Evolutionary conservation across 2,329 filamentous ascomycete species (phyloP).

Genomic region (Penicillium sp.): DNA sequence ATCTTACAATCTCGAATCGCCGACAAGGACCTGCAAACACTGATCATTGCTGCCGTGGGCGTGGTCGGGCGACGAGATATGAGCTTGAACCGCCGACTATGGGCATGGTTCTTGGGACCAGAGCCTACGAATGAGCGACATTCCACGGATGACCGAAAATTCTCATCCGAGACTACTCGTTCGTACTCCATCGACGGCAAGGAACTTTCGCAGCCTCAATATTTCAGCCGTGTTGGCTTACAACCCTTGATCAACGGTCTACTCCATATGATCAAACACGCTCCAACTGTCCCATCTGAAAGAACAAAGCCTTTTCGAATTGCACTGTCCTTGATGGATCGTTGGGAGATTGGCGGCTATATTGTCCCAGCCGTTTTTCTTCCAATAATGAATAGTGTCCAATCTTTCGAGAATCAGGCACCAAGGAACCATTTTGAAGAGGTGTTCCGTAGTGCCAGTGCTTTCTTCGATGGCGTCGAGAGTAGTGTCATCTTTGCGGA

Average conservation of each 20-base stretch:
- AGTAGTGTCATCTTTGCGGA: conserved; percentile 91
- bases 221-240: conserved; percentile 82
- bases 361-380: conserved; percentile 89
- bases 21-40: conserved; percentile 75
- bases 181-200: conserved; percentile 43
- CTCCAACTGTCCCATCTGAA: conserved; percentile 64
- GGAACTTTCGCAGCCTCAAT: conserved; percentile 69
- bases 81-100: conserved; percentile 93
- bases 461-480: conserved; percentile 97
- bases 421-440: conserved; percentile 78
- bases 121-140: conserved; percentile 55
- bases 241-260: conserved; percentile 75
- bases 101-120: conserved; percentile 93
- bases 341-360: conserved; percentile 93
- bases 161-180: conserved; percentile 37
- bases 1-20: conserved; percentile 79
- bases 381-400: conserved; percentile 80
- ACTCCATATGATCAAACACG: conserved; percentile 73
- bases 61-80: conserved; percentile 92
- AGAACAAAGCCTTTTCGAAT: conserved; percentile 86
- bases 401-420: conserved; percentile 71
- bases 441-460: conserved; percentile 87
- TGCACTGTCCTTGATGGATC: conserved; percentile 94
- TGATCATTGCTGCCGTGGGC: conserved; percentile 81
- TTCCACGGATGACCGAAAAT: conserved; percentile 38